Percentiles rank a stretch among this genome's conserved stretches.
phyloP scores from a whole-genome alignment of 805 yeast genomes.

The Monosporozyma aquatica region DNA sequence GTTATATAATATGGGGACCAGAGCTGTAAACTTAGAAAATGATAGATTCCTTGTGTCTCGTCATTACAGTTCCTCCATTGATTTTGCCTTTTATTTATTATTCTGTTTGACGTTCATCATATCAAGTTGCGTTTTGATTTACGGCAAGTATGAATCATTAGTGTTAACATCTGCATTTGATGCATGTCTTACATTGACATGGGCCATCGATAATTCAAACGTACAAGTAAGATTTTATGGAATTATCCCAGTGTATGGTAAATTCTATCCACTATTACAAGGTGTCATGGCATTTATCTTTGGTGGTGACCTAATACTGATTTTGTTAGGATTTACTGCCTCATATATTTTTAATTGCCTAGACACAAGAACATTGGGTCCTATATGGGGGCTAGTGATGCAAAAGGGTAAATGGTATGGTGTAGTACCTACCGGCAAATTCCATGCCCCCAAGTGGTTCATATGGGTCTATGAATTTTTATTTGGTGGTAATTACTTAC shows the following conservation, averaged over 20 bases:
- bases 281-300: constrained; percentile 34
- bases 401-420: constrained; percentile 14
- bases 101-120: constrained; percentile 14
- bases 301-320: constrained; percentile 36
- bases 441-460: constrained; percentile 21
- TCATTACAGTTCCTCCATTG: constrained; percentile 11
- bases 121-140: constrained; percentile 5
- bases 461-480: constrained; percentile 3
- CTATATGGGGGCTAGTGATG: constrained; percentile 32
- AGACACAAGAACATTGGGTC: constrained; percentile 48
- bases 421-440: constrained; percentile 18
- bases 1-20: constrained; percentile 21
- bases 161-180: constrained; percentile 20
- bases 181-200: constrained; percentile 41
- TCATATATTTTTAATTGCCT: constrained; percentile 56
- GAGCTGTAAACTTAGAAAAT: constrained; percentile 22
- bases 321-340: constrained; percentile 43
- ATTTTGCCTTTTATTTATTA: constrained; percentile 21
- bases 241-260: constrained; percentile 47
- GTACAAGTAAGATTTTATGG: constrained; percentile 44
- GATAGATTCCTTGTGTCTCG: constrained; percentile 14
- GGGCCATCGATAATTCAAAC: constrained; percentile 51
- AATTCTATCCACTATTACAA: constrained; percentile 39
- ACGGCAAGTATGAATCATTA: constrained; percentile 10
- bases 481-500: constrained; percentile 5